These are phyloP conservation scores for Parvularia atlantis DNA, from an alignment of 78 protist genomes.

Conservation along the genomic window DNA sequence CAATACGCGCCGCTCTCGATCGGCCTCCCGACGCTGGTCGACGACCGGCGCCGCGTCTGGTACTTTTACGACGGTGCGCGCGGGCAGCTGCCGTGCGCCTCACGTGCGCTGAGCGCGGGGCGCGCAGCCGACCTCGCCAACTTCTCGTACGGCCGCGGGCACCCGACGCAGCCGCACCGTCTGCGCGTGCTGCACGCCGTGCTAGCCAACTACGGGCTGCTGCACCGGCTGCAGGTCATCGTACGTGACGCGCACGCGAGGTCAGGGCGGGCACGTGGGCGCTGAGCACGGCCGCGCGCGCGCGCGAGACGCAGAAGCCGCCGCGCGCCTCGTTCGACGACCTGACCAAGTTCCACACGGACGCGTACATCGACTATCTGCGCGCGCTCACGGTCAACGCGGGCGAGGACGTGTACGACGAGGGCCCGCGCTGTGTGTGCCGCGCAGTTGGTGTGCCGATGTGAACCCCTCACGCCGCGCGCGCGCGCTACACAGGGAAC, in stretches of 20 bases:
- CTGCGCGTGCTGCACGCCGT: constrained; percentile 73
- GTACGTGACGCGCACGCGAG: no score
- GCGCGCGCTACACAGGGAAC: background rate
- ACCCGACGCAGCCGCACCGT: constrained; percentile 88
- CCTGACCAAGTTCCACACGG: constrained; percentile 42
- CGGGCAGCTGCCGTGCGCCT: no score
- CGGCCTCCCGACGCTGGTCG: no score
- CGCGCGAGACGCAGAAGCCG: no score
- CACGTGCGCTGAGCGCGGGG: no score
- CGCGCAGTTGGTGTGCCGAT: background rate
- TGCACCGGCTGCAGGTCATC: constrained; percentile 63
- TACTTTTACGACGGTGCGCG: no score
- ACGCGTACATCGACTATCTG: constrained; percentile 46
- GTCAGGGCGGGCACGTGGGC: no score
- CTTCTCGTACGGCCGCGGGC: constrained; percentile 63
- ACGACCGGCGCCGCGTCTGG: no score
- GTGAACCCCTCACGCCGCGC: background rate
- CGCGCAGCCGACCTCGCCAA: no score
- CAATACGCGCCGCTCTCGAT: no score
- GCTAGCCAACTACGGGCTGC: constrained; percentile 71
- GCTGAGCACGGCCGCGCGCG: background rate
- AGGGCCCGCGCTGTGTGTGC: constrained; percentile 5
- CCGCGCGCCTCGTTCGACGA: constrained; percentile 35
- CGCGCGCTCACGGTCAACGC: background rate
- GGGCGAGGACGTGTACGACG: constrained; percentile 3